Percentiles rank a stretch among this genome's conserved stretches.
Conservation (phyloP, 2,329 filamentous ascomycete species). For the Pyrenochaeta sp. region DNA sequence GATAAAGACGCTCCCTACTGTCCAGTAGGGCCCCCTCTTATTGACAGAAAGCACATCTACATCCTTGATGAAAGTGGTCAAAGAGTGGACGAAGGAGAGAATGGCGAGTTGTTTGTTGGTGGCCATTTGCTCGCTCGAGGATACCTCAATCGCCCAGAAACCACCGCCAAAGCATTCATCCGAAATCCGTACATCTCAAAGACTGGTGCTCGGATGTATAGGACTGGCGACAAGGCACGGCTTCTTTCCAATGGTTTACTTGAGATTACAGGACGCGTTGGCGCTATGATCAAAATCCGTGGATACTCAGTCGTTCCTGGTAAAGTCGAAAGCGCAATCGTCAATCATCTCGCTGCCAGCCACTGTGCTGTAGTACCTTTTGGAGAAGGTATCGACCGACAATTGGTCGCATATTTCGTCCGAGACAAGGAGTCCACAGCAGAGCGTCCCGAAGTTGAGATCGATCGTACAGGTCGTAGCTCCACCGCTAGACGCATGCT, state of each 20-base stretch:
- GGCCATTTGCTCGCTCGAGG: constrained; percentile 77
- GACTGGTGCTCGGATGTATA: constrained; percentile 74
- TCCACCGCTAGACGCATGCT: constrained; percentile 72
- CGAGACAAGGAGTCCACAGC: constrained; percentile 67
- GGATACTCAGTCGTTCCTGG: constrained; percentile 81
- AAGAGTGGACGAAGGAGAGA: constrained; percentile 66
- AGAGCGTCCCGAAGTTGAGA: constrained; percentile 68
- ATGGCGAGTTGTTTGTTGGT: constrained; percentile 78
- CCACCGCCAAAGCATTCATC: constrained; percentile 76
- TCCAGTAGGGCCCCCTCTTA: constrained; percentile 74
- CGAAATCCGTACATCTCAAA: constrained; percentile 69
- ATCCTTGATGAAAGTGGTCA: constrained; percentile 75
- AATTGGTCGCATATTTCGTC: constrained; percentile 80
- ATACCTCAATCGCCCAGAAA: constrained; percentile 82
- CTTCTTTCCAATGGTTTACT: constrained; percentile 72
- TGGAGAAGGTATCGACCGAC: constrained; percentile 77
- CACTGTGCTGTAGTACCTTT: constrained; percentile 77
- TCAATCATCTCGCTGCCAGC: constrained; percentile 73
- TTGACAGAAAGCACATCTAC: constrained; percentile 72
- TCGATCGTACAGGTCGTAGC: constrained; percentile 76
- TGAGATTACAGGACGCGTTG: constrained; percentile 79
- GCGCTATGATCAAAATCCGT: constrained; percentile 82
- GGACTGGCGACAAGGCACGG: constrained; percentile 75
- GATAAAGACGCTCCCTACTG: constrained; percentile 72
- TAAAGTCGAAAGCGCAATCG: constrained; percentile 77